Evolutionary conservation across 2,329 filamentous ascomycete genomes (phyloP).

Genomic region (Fusarium albosuccineum): DNA sequence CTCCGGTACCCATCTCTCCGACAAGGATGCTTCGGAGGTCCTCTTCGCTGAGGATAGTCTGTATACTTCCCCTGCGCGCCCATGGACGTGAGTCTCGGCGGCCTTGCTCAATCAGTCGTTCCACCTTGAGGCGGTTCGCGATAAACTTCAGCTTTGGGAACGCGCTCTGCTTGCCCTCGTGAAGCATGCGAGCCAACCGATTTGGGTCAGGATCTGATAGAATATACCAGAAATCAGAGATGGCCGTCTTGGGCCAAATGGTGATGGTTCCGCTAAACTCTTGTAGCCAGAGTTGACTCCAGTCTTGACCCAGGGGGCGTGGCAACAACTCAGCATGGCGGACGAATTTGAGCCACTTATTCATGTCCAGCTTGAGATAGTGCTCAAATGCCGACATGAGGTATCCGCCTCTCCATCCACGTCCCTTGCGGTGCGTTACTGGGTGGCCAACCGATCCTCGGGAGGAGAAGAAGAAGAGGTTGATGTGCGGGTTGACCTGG

Average conservation of each 20-base stretch:
- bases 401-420: conserved; percentile 96
- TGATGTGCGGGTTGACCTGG: conserved; percentile 96
- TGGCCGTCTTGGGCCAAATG: conserved; percentile 88
- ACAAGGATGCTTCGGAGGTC: conserved; percentile 66
- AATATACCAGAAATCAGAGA: conserved; percentile 87
- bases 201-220: conserved; percentile 83
- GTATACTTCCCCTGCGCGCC: conserved; percentile 64
- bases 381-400: conserved; percentile 92
- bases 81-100: conserved; percentile 65
- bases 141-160: conserved; percentile 96
- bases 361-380: conserved; percentile 95
- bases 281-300: conserved; percentile 96
- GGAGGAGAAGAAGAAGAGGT: conserved; percentile 98
- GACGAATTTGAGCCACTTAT: conserved; percentile 97
- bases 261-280: conserved; percentile 95
- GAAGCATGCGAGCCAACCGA: conserved; percentile 87
- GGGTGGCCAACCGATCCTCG: conserved; percentile 91
- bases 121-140: conserved; percentile 86
- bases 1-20: conserved; percentile 49
- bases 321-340: conserved; percentile 93
- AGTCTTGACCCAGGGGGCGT: conserved; percentile 91
- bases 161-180: conserved; percentile 87
- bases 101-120: conserved; percentile 74
- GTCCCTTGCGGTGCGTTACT: conserved; percentile 91
- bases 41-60: conserved; percentile 72